phyloP scores from a whole-genome alignment of 352 stramenopile species.

The Phytophthora boehmeriae region DNA sequence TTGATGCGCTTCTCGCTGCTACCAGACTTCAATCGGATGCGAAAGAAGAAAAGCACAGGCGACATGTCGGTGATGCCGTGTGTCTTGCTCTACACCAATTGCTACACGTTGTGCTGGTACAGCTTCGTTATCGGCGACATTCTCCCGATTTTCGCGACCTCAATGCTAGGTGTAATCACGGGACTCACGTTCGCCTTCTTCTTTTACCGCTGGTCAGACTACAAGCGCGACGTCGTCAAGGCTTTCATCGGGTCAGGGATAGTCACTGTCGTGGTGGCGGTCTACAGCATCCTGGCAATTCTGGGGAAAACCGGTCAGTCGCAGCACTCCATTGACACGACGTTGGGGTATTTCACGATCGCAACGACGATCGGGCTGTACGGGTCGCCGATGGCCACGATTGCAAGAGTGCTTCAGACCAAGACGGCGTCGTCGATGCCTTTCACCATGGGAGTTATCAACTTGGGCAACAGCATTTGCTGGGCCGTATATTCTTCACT shows the following conservation, averaged over 20 bases:
- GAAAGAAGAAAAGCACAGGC: constrained; percentile 35
- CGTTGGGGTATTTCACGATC: constrained; percentile 57
- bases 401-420: constrained; percentile 33
- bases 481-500: constrained; percentile 7
- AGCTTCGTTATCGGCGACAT: constrained; percentile 31
- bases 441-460: constrained; percentile 26
- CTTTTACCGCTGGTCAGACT: constrained; percentile 31
- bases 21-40: constrained; percentile 41
- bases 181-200: constrained; percentile 34
- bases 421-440: constrained; percentile 28
- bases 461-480: constrained; percentile 19
- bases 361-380: constrained; percentile 58
- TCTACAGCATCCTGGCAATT: constrained; percentile 46
- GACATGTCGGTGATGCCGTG: constrained; percentile 42
- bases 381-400: constrained; percentile 55
- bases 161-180: constrained; percentile 29
- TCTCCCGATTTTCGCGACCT: constrained; percentile 31
- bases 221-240: constrained; percentile 22
- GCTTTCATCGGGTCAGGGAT: constrained; percentile 14
- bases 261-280: constrained; percentile 30
- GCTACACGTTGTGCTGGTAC: constrained; percentile 39
- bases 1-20: constrained; percentile 43
- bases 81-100: constrained; percentile 38
- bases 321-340: constrained; percentile 30
- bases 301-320: constrained; percentile 35